Base-by-base conservation (phyloP, 192 early-diverging fungal species). In the Coemansia reversa region DNA sequence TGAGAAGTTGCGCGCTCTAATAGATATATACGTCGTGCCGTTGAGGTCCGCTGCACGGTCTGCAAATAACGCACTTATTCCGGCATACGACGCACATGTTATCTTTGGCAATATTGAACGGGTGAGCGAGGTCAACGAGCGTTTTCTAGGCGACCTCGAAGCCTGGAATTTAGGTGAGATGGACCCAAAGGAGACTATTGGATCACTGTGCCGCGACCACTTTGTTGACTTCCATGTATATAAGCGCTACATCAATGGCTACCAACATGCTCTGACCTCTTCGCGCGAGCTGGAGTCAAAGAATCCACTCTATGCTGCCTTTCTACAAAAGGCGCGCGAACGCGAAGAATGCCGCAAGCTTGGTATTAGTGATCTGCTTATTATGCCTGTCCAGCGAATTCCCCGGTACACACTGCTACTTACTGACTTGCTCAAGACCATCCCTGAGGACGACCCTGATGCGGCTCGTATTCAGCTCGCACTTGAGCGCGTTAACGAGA, bases 371-470 rank as follows among this genome's bases (percentile, higher is more conserved):
- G 89, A 91, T 62, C 78, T 90, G 65, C 76, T 92, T 69, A 90
- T 92, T 58, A 84, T 90, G 68, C 91, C 91, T 1, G 89, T 92
- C 52, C 91, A 92, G 74, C 83, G 91, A 28, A 86, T 92, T 19
- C 88, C 91, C 3, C 84, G 89, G n/a, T 92, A 92, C 74, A 85
- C 86, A 28, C 65, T 92, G 58, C 67, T 92, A 42, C 74, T 92
- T 47, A 86, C 73, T 0, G 74, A 83, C 39, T 65, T 83, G 51
- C 70, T 83, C 22, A 73, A 75, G 63, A 60, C 57, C 30, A 74
- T 69, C 16, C 70, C 69, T 14, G 70, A 67, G 19, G 70, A 80
- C 24, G 70, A 76, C 57, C 68, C 72, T 8, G 82, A 84, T 27
- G 65, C 62, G 14, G 51, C 67, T 5, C 67, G 72, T 18, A 72